phyloP scores from a whole-genome alignment of 345 rosid species.

The Sonneratia alba region DNA sequence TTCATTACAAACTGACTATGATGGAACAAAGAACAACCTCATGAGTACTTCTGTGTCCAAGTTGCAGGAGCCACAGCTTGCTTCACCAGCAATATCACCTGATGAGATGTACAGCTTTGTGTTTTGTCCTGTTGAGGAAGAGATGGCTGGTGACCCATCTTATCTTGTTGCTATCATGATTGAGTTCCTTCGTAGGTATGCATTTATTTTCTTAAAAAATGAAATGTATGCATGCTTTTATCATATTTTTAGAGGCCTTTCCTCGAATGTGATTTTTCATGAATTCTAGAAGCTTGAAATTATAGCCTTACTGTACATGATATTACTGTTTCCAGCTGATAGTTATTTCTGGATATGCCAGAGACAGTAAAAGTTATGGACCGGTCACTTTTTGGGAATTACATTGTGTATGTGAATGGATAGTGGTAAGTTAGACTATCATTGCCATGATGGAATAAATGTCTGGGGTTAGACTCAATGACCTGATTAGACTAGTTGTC shows the following conservation, averaged over 20 bases:
- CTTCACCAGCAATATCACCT: conserved; percentile 80
- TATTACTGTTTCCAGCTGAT: neutral
- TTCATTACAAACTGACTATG: conserved; percentile 23
- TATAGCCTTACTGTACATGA: neutral
- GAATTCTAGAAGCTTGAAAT: neutral
- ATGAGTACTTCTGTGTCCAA: conserved; percentile 40
- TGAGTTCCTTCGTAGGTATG: conserved; percentile 84
- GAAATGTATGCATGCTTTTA: neutral
- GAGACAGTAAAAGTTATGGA: neutral
- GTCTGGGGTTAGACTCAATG: neutral
- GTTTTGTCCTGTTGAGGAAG: conserved; percentile 81
- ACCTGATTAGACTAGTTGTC: neutral
- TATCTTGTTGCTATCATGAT: conserved; percentile 73
- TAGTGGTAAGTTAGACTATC: neutral
- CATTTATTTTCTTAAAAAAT: neutral
- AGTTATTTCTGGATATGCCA: neutral
- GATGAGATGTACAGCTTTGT: conserved; percentile 84
- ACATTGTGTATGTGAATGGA: neutral
- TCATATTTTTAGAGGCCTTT: neutral
- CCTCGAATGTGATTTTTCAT: neutral
- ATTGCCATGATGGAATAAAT: neutral
- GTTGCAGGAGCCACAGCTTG: conserved; percentile 59
- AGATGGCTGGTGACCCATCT: conserved; percentile 75
- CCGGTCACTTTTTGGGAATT: neutral
- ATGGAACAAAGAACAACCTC: conserved; percentile 30